These are phyloP conservation scores for Ustilago tritici DNA, from an alignment of 1,284 basidiomycete species.

Conservation along the genomic window DNA sequence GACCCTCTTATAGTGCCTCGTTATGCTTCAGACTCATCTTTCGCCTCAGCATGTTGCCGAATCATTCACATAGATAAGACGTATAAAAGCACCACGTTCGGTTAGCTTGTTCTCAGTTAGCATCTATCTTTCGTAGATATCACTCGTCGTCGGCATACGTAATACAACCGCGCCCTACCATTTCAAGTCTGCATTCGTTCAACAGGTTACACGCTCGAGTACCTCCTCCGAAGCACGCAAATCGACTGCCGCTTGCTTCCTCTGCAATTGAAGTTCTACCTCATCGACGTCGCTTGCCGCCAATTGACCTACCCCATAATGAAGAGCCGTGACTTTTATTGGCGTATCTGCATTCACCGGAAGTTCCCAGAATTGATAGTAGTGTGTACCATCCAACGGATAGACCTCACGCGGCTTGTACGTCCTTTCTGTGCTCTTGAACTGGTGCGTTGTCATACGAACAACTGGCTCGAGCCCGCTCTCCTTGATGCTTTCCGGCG, in stretches of 20 bases:
- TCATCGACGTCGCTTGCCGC: not conserved
- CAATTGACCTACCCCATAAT: not conserved
- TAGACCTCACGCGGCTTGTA: not conserved
- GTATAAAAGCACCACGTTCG: too few species aligned
- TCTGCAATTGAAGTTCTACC: not conserved
- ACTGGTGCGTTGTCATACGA: not conserved
- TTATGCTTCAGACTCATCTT: too few species aligned
- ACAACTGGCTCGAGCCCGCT: not conserved
- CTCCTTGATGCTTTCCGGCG: not conserved
- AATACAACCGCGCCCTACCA: too few species aligned
- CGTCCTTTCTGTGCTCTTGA: not conserved
- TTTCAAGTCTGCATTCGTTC: too few species aligned
- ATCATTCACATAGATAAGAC: too few species aligned
- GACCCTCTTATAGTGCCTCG: too few species aligned
- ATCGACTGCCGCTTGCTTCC: not conserved
- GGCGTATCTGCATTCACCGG: not conserved
- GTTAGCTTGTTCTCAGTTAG: too few species aligned
- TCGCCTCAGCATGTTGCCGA: too few species aligned
- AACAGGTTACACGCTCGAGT: not conserved
- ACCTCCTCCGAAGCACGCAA: not conserved
- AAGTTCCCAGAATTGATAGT: constrained; percentile 5
- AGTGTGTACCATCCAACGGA: not conserved
- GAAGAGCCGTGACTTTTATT: not conserved
- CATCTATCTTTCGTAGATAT: too few species aligned
- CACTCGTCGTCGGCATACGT: too few species aligned